Conservation (phyloP, 1,284 basidiomycete species). For the Ganoderma meredithae region DNA sequence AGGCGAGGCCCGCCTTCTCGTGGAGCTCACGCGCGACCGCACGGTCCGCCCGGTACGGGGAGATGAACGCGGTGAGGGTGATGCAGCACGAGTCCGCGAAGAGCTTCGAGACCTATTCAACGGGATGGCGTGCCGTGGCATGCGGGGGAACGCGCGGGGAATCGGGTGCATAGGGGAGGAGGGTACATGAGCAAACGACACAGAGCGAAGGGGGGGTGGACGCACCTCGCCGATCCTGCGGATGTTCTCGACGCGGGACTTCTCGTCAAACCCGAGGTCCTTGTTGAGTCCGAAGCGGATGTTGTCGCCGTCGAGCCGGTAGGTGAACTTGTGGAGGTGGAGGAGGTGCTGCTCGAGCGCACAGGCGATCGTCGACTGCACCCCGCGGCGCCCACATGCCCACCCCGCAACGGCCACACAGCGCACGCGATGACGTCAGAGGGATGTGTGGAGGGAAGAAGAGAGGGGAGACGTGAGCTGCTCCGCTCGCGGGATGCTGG, state of each 20-base stretch:
- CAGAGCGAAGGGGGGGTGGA: not conserved
- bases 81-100: conserved; percentile 91
- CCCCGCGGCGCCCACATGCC: not conserved
- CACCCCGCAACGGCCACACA: conserved; percentile 4
- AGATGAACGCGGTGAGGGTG: conserved; percentile 97
- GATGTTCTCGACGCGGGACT: conserved; percentile 97
- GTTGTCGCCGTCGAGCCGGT: conserved; percentile 97
- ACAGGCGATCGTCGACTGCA: conserved; percentile 94
- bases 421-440: not conserved
- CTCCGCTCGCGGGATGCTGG: conserved; percentile 1
- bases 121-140: not conserved
- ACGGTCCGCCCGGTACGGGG: conserved; percentile 93
- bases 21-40: conserved; percentile 88
- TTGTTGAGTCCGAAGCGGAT: conserved; percentile 97
- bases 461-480: not conserved
- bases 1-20: conserved; percentile 74
- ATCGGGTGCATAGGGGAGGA: not conserved
- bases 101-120: conserved; percentile 85
- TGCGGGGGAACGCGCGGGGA: not conserved
- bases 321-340: conserved; percentile 85
- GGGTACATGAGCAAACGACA: not conserved
- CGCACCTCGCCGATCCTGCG: conserved; percentile 94
- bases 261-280: conserved; percentile 96
- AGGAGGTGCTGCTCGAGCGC: conserved; percentile 97
- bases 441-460: not conserved